Evolutionary conservation across 2,329 filamentous ascomycete genomes (phyloP), one percentile per base, ranked within the genome.

Genomic region (Penicillium sp.): DNA sequence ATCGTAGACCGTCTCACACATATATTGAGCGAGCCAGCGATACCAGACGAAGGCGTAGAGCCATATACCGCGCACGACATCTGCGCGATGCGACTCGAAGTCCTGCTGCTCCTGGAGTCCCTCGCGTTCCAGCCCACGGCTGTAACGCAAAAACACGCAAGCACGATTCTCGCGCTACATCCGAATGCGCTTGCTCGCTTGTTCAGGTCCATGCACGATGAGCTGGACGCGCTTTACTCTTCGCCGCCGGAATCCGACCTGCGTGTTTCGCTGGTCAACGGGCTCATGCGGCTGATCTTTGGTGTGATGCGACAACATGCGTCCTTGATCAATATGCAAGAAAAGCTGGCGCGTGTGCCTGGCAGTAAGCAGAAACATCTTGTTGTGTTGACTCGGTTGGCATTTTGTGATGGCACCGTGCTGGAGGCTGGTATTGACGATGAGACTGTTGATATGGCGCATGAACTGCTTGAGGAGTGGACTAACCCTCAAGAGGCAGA

Each of bases 321-420:
- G 4, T 72, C 79, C 16, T 71, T 76, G 19, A 76, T 85, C 59
- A 81, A 92, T 57, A 81, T 95, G 54, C 79, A 83, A 41, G 78
- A 80, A 41, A 95, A 92, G 66, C 75, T 95, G 4, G 77, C 79
- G 0, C 79, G 80, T 8, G 80, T 88, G 0, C 78, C 82, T 4
- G 88, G 89, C 3, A 88, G 85, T 0, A 81, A 82, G 43, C 89
- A 95, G 63, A 89, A 90, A 44, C 92, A 95, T 62, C 75, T 95
- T 1, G 80, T 96, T 9, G 83, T 83, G 2, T 74, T 99, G 37
- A 90, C 89, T 0, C 75, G 92, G 35, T 73, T 97, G n/a, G 89
- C 88, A 0, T 96, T 95, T 66, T 85, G 83, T 5, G 89, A 95
- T 53, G 86, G 89, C 27, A 69, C 88, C 8, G 80, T 93, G 10